Evolutionary conservation across 202 grass and related monocot species (phyloP).

Genomic region (Sporobolus alterniflorus): DNA sequence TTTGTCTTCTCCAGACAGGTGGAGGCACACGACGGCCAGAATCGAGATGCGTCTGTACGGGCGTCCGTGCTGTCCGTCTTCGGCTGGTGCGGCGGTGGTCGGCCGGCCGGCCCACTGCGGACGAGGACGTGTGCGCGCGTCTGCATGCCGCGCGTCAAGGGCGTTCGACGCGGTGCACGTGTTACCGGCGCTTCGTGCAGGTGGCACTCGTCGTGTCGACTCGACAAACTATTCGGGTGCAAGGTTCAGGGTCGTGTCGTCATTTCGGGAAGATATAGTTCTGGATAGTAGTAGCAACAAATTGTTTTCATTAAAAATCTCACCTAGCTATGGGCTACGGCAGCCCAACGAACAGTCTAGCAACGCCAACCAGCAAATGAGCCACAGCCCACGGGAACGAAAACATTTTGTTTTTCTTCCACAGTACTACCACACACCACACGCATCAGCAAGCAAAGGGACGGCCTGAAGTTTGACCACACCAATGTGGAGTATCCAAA

Average conservation of each 20-base stretch:
- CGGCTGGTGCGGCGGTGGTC: background rate
- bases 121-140: background rate
- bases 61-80: background rate
- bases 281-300: background rate
- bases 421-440: too few species aligned
- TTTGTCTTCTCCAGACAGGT: background rate
- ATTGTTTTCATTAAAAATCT: too few species aligned
- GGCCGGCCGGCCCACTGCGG: background rate
- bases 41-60: conserved; percentile 3
- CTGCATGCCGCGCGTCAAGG: background rate
- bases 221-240: background rate
- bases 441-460: too few species aligned
- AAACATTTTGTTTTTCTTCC: too few species aligned
- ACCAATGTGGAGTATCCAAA: too few species aligned
- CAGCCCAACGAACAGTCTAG: too few species aligned
- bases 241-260: background rate
- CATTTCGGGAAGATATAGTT: background rate
- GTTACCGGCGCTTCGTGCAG: background rate
- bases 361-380: too few species aligned
- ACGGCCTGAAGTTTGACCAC: too few species aligned
- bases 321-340: too few species aligned
- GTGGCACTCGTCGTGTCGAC: background rate
- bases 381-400: too few species aligned
- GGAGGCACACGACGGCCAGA: background rate
- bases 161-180: background rate